Evolutionary conservation across 1,139 yeast genomes (phyloP), one percentile per base, ranked within the genome.

Genomic region (Zygoascus hellenicus): DNA sequence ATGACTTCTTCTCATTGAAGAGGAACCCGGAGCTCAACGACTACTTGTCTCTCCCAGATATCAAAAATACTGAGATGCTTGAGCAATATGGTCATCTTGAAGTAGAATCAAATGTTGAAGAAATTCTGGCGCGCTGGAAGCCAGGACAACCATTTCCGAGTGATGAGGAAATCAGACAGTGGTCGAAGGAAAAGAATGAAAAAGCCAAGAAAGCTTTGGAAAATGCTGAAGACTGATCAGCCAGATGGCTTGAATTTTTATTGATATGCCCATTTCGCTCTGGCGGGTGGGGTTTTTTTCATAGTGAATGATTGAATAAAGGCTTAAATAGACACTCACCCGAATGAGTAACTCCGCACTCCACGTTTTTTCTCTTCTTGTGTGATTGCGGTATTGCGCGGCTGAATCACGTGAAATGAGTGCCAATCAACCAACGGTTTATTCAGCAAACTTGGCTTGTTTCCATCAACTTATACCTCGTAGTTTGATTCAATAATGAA

Each of bases 401-500:
- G 4, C 30, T 10, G 5, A n/a, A 28, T 28, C 42, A 38, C 42
- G 42, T 38, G 42, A 19, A 14, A 38, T 38, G 40, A 37, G 16
- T 14, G 14, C 14, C 22, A 35, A 35, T 34, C 37, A 34, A 34
- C 6, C 17, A n/a, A 7, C 14, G 15, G n/a, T 17, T 11, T 38
- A 9, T 16, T 26, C n/a, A 7, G 26, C n/a, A 10, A 16, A 16
- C 38, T 17, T 16, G 10, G 28, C 29, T 36, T 36, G 29, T 9
- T 36, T 29, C 30, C 33, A n/a, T 13, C 14, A 11, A 31, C 33
- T 13, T 5, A n/a, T 9, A 31, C 4, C 33, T 5, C 4, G 9
- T n/a, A 11, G 9, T 5, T 5, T 9, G 5, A 31, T 22, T 22
- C 14, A 31, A 49, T 13, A 38, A 72, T 71, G 75, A 65, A 75